A percentile compares a stretch with the other conserved stretches of the same genome.
Conservation (phyloP, 371 early-diverging fungal genomes). For the Mortierella sp. region DNA sequence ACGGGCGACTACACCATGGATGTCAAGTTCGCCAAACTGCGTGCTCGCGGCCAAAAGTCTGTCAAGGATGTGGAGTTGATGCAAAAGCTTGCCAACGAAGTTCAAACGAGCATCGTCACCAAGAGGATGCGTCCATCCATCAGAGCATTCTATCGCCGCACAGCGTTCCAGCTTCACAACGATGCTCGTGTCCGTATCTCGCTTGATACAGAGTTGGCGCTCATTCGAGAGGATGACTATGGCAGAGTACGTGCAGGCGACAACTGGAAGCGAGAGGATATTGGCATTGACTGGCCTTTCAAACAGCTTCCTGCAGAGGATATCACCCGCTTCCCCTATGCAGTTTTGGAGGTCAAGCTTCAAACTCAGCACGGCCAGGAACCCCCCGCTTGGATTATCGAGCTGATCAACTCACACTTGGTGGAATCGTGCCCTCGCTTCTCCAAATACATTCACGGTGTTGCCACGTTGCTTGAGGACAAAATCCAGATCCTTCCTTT, state of each 20-base stretch:
- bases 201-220: constrained; percentile 97
- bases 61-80: constrained; percentile 86
- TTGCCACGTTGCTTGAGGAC: constrained; percentile 86
- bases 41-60: constrained; percentile 82
- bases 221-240: constrained; percentile 95
- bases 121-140: constrained; percentile 83
- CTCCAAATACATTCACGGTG: constrained; percentile 98
- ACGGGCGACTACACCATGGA: constrained; percentile 86
- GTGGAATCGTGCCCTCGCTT: constrained; percentile 98
- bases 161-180: constrained; percentile 97
- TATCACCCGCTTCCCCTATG: constrained; percentile 94
- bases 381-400: constrained; percentile 93
- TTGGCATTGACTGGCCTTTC: constrained; percentile 91
- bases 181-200: constrained; percentile 94
- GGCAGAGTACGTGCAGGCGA: constrained; percentile 71
- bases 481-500: constrained; percentile 95
- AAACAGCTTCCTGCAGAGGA: constrained; percentile 80
- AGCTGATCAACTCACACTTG: constrained; percentile 87
- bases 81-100: constrained; percentile 84
- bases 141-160: constrained; percentile 97
- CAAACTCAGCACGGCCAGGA: constrained; percentile 86
- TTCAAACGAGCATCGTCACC: constrained; percentile 79
- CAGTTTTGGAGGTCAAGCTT: constrained; percentile 97
- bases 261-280: constrained; percentile 94
- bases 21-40: constrained; percentile 82